Evolutionary conservation across 179 eudicot species (phyloP), one percentile per base, ranked within the genome.

Genomic region (Silene coronaria): DNA sequence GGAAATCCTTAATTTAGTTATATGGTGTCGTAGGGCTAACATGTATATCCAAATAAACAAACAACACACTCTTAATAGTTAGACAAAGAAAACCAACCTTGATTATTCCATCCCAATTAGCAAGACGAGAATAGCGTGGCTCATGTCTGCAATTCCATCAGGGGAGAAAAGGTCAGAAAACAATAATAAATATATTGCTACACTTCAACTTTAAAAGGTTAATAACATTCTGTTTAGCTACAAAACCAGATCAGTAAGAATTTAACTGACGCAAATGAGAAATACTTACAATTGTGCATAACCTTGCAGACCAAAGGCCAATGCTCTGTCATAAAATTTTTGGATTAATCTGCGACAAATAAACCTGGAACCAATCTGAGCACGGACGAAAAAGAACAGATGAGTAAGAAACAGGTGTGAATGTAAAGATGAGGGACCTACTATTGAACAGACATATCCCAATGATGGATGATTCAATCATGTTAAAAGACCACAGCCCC

Each of bases 331-430:
- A 80, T 95, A 95, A 5, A 92, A 82, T 77, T 82, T 95, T 73
- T 95, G 99, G 32, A 85, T 76, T 67, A 91, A 85, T 83, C 79
- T 90, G 71, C 99, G 91, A 58, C 85, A 68, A 67, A 95, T 95
- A 82, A 91, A 95, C 85, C 99, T 88, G 81, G 89, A 91, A 67
- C 97, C 95, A 82, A 95, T 85, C 99, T 95, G 88, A 67, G 73
- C 67, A 81, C 21, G 38, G 55, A 62, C 23, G 60, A 36, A 30
- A 68, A 67, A 59, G 58, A 77, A 68, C 4, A 73, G 24, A 22
- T 0, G 36, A 76, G 28, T 63, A 57, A 71, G 67, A 62, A 46
- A 32, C 58, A 72, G 51, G 46, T 38, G 45, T 24, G 3, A 28
- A 71, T 57, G 46, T 60, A 53, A 9, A 73, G 28, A 71, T 23